These are phyloP conservation scores for Phytopythium oedochilum DNA, from an alignment of 352 stramenopile species.

Conservation along the genomic window DNA sequence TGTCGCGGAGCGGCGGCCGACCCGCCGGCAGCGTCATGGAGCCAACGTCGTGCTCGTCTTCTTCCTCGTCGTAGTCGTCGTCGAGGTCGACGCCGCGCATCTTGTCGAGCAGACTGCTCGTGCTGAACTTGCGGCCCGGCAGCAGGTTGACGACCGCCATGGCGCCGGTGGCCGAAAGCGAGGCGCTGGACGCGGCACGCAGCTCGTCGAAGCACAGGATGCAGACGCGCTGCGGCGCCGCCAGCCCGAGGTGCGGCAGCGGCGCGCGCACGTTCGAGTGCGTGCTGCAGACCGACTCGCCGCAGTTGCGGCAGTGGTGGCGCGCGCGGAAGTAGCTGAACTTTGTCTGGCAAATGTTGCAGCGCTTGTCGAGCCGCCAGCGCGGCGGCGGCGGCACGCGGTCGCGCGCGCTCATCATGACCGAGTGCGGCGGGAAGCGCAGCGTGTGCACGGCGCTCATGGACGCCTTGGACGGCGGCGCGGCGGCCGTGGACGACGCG, in stretches of 20 bases:
- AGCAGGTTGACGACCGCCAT: slow-evolving; percentile 77
- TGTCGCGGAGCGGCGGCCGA: slow-evolving; percentile 26
- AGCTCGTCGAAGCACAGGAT: slow-evolving; percentile 81
- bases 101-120: slow-evolving; percentile 9
- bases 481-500: slow-evolving; percentile 6
- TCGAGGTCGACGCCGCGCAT: neutral
- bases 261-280: slow-evolving; percentile 69
- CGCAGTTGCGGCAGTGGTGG: slow-evolving; percentile 88
- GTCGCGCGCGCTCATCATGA: slow-evolving; percentile 15
- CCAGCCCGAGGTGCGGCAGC: slow-evolving; percentile 53
- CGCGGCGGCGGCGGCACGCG: slow-evolving; percentile 45
- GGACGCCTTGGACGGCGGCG: slow-evolving; percentile 7
- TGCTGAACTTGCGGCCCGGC: slow-evolving; percentile 20
- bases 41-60: slow-evolving; percentile 8
- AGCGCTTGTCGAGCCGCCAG: slow-evolving; percentile 73
- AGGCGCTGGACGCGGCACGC: slow-evolving; percentile 19
- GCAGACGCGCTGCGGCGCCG: slow-evolving; percentile 66
- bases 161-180: slow-evolving; percentile 19
- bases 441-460: slow-evolving; percentile 19
- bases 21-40: slow-evolving; percentile 14
- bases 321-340: slow-evolving; percentile 86
- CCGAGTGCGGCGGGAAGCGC: slow-evolving; percentile 16
- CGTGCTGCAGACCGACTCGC: slow-evolving; percentile 77
- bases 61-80: slow-evolving; percentile 1
- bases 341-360: slow-evolving; percentile 80